Evolutionary conservation across 345 rosid species (phyloP).

Genomic region (Brassica nigra): DNA sequence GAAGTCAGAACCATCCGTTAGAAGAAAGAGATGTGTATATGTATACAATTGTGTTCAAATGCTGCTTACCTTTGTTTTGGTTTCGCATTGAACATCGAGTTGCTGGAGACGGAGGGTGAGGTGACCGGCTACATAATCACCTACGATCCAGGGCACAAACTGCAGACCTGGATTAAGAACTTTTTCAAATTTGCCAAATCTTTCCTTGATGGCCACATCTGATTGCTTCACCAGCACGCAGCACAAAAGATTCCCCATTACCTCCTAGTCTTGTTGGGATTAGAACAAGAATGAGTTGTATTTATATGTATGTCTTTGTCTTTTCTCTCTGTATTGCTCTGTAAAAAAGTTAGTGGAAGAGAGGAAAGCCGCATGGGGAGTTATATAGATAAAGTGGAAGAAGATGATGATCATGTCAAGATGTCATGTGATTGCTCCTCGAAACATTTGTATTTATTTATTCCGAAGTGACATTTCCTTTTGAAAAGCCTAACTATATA

Average conservation of each 20-base stretch:
- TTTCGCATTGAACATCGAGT: constrained; percentile 68
- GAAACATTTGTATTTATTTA: constrained; percentile 18
- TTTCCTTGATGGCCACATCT: constrained; percentile 60
- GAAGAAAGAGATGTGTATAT: not conserved
- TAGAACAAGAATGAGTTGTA: not conserved
- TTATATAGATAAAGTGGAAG: constrained; percentile 19
- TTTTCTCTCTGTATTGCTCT: constrained; percentile 4
- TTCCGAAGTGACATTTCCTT: not conserved
- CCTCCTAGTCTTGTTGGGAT: not conserved
- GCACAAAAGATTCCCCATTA: constrained; percentile 61
- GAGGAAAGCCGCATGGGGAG: not conserved
- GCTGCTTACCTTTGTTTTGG: constrained; percentile 62
- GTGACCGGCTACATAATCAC: constrained; percentile 55
- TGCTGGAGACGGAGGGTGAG: constrained; percentile 65
- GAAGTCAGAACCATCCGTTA: not conserved
- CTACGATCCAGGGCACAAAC: constrained; percentile 60
- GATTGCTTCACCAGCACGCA: constrained; percentile 64
- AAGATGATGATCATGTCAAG: constrained; percentile 28
- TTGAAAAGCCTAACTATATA: constrained; percentile 13
- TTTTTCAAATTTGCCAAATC: constrained; percentile 59
- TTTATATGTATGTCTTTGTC: not conserved
- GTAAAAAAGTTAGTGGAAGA: constrained; percentile 18
- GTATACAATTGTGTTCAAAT: not conserved
- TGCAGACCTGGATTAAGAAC: constrained; percentile 68
- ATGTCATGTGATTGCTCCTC: constrained; percentile 4